A percentile compares a stretch with the other conserved stretches of the same genome.
phyloP scores from a whole-genome alignment of 768 basidiomycete species.

The Wakefieldia striispora region DNA sequence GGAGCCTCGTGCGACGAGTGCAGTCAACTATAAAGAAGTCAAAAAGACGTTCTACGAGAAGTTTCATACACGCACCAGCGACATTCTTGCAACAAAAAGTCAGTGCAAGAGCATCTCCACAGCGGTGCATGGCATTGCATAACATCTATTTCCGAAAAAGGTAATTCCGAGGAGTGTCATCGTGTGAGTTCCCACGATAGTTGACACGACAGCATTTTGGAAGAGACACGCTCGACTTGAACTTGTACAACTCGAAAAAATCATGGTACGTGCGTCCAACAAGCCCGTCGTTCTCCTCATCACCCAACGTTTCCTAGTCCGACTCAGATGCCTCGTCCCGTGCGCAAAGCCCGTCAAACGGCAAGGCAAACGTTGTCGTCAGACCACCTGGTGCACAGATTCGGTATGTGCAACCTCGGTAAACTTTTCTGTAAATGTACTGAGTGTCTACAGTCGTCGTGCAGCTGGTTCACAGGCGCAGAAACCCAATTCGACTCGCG shows the following conservation, averaged over 20 bases:
- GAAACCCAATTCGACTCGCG: slow-evolving; percentile 82
- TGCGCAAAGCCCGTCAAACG: slow-evolving; percentile 39
- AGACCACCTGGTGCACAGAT: slow-evolving; percentile 81
- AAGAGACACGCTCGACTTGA: not conserved
- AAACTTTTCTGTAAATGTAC: not conserved
- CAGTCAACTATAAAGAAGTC: slow-evolving; percentile 60
- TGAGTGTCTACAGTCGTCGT: slow-evolving; percentile 52
- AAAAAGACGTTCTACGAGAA: not conserved
- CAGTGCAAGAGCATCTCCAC: too few species aligned
- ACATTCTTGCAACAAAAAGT: slow-evolving; percentile 18
- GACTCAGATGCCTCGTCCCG: slow-evolving; percentile 69
- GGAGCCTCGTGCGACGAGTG: slow-evolving; percentile 74
- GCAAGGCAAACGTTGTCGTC: slow-evolving; percentile 49
- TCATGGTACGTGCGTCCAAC: slow-evolving; percentile 34
- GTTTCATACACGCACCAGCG: slow-evolving; percentile 20
- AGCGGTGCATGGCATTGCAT: too few species aligned
- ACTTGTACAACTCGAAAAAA: slow-evolving; percentile 9
- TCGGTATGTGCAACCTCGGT: slow-evolving; percentile 50
- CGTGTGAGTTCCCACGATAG: slow-evolving; percentile 21
- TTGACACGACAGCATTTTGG: slow-evolving; percentile 23
- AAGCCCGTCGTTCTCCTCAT: not conserved
- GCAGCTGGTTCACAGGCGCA: slow-evolving; percentile 63
- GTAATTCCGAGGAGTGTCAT: slow-evolving; percentile 15
- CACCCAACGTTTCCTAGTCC: slow-evolving; percentile 46
- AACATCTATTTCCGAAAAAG: slow-evolving; percentile 4